A percentile compares a stretch with the other conserved stretches of the same genome.
phyloP scores from a whole-genome alignment of 306 rosid species.

The Inga oerstediana region DNA sequence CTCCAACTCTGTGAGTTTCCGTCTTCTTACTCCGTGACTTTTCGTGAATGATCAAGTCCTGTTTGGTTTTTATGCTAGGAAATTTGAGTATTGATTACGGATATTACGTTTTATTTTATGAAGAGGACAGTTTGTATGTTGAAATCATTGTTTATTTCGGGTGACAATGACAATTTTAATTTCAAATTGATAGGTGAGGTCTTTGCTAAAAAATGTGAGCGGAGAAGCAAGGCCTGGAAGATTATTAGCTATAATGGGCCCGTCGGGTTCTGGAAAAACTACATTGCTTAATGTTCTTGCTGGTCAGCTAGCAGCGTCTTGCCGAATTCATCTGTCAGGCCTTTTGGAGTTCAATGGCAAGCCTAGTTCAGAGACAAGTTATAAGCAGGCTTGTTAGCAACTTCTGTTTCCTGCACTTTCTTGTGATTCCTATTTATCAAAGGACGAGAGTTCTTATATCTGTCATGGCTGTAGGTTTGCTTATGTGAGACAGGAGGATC shows the following conservation, averaged over 20 bases:
- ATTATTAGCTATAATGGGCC: constrained; percentile 90
- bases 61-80: constrained; percentile 16
- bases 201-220: constrained; percentile 71
- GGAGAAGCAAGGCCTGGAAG: constrained; percentile 95
- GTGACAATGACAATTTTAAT: constrained; percentile 17
- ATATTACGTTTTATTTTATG: background rate
- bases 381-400: constrained; percentile 53
- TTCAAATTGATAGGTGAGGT: constrained; percentile 57
- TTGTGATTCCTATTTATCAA: constrained; percentile 13
- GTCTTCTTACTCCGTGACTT: background rate
- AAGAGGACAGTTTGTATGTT: background rate
- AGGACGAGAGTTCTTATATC: background rate
- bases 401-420: constrained; percentile 21
- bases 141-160: background rate
- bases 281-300: constrained; percentile 91
- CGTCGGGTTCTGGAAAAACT: constrained; percentile 98
- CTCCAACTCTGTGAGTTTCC: constrained; percentile 58
- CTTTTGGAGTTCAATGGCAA: constrained; percentile 83
- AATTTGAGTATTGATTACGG: background rate
- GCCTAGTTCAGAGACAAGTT: constrained; percentile 58
- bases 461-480: constrained; percentile 67
- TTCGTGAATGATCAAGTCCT: background rate
- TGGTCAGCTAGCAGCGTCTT: constrained; percentile 78
- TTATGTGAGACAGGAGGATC: constrained; percentile 96
- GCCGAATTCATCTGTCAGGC: constrained; percentile 70